phyloP scores from a whole-genome alignment of 2,329 filamentous ascomycete species.

The Aspergillus unguis region DNA sequence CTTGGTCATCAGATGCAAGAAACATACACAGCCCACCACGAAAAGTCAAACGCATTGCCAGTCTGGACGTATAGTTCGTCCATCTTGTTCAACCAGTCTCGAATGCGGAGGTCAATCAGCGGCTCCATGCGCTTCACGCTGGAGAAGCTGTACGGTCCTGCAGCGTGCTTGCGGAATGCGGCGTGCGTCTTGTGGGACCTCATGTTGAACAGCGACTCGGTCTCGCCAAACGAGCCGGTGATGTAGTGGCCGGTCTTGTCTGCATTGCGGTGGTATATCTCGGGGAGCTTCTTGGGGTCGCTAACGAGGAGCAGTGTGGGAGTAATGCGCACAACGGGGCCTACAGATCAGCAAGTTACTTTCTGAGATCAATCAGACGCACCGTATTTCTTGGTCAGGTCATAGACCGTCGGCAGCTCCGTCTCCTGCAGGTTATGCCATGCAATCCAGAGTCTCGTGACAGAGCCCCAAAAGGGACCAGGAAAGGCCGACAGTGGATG shows the following conservation, averaged over 20 bases:
- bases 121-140: slow-evolving; percentile 60
- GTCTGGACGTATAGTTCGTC: slow-evolving; percentile 46
- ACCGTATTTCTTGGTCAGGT: slow-evolving; percentile 51
- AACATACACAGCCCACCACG: slow-evolving; percentile 51
- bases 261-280: slow-evolving; percentile 55
- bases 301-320: slow-evolving; percentile 53
- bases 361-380: neutral
- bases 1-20: no score
- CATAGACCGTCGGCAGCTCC: slow-evolving; percentile 43
- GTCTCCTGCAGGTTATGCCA: slow-evolving; percentile 51
- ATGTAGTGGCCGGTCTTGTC: slow-evolving; percentile 60
- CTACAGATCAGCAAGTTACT: slow-evolving; percentile 17
- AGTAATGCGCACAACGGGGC: slow-evolving; percentile 53
- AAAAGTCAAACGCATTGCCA: slow-evolving; percentile 51
- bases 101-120: slow-evolving; percentile 51
- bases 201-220: slow-evolving; percentile 58
- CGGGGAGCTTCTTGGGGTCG: slow-evolving; percentile 54
- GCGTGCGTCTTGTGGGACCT: slow-evolving; percentile 52
- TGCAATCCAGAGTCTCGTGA: slow-evolving; percentile 55
- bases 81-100: slow-evolving; percentile 51
- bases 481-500: slow-evolving; percentile 53
- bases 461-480: slow-evolving; percentile 54
- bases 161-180: slow-evolving; percentile 53
- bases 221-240: slow-evolving; percentile 55
- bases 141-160: slow-evolving; percentile 54